Evolutionary conservation across 208 protist genomes (phyloP).

Genomic region (Entamoeba invadens): DNA sequence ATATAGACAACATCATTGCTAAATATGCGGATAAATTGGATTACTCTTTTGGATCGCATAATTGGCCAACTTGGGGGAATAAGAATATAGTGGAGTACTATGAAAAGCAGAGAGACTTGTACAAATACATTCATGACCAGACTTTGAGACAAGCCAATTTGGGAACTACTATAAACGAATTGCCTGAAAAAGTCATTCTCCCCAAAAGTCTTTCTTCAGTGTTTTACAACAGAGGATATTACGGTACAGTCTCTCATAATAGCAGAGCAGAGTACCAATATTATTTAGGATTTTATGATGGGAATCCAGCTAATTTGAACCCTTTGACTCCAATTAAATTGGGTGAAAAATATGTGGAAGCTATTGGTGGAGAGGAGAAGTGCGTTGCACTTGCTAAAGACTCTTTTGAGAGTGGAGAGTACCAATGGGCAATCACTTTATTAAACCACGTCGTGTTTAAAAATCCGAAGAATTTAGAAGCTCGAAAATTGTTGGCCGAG

Average conservation of each 20-base stretch:
- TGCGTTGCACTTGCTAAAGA: background rate
- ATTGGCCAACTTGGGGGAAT: constrained; percentile 4
- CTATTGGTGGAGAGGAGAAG: background rate
- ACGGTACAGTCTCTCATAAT: background rate
- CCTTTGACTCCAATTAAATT: background rate
- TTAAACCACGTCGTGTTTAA: background rate
- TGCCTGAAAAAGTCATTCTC: background rate
- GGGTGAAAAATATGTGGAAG: background rate
- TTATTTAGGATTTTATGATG: background rate
- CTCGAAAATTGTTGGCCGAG: background rate
- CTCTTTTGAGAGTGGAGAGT: background rate
- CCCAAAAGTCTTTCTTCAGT: background rate
- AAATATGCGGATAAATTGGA: background rate
- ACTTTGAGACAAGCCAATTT: background rate
- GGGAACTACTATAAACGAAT: background rate
- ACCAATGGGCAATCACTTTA: background rate
- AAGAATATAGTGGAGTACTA: background rate
- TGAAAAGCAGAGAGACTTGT: background rate
- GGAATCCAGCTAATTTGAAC: background rate
- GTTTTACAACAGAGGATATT: background rate
- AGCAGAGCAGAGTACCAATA: background rate
- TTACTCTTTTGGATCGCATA: background rate
- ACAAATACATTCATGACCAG: too few relatives aligned
- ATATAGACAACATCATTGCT: background rate
- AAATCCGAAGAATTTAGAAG: background rate